Evolutionary conservation across 106 monocot species (phyloP).

Genomic region (Dactylorhiza incarnata): DNA sequence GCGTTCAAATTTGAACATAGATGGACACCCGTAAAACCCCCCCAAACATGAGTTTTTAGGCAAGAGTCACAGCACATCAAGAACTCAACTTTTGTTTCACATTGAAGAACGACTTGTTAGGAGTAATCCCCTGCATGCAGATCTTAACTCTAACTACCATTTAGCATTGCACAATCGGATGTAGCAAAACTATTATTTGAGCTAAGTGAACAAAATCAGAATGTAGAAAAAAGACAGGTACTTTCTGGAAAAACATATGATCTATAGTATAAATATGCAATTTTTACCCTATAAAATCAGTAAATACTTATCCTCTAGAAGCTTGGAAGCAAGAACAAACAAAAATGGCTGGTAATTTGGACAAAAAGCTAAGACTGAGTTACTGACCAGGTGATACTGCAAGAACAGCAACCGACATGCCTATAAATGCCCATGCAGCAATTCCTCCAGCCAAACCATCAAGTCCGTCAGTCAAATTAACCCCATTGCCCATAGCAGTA

Average conservation of each 20-base stretch:
- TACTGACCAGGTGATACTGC: slow-evolving; percentile 58
- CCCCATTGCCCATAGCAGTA: slow-evolving; percentile 64
- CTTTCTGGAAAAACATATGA: background rate
- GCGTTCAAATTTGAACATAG: no score
- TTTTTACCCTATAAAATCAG: background rate
- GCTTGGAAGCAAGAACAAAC: slow-evolving; percentile 1
- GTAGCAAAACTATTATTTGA: background rate
- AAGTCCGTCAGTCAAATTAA: slow-evolving; percentile 64
- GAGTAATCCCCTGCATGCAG: no score
- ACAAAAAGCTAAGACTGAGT: background rate
- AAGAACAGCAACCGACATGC: slow-evolving; percentile 67
- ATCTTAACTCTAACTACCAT: no score
- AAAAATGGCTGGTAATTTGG: background rate
- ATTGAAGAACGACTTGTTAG: no score
- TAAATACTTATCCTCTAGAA: background rate
- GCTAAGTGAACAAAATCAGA: background rate
- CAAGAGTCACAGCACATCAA: no score
- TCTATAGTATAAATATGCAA: background rate
- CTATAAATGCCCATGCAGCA: slow-evolving; percentile 58
- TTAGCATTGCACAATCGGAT: background rate
- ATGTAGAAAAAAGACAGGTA: background rate
- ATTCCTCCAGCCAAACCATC: slow-evolving; percentile 76
- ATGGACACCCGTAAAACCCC: no score
- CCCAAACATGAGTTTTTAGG: no score
- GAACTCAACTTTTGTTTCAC: no score